A percentile compares a stretch with the other conserved stretches of the same genome.
These are phyloP conservation scores for Toxoplasma gondii DNA, from an alignment of 169 alveolate genomes.

Conservation along the genomic window DNA sequence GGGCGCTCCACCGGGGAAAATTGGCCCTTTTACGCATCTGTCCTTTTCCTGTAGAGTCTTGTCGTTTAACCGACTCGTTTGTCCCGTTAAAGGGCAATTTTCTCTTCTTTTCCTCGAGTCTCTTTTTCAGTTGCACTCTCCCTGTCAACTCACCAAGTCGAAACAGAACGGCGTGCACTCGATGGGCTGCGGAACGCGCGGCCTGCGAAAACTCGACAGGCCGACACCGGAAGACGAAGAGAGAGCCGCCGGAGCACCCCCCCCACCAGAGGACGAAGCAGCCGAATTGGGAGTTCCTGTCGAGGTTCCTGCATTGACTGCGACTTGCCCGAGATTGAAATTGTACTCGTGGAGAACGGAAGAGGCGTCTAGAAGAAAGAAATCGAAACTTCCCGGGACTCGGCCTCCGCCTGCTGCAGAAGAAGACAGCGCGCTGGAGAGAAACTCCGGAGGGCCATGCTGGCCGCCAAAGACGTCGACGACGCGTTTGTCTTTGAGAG, in stretches of 20 bases:
- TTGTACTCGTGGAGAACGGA: conserved; percentile 11
- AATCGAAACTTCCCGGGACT: neutral
- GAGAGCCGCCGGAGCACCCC: neutral
- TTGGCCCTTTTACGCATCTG: too few species aligned
- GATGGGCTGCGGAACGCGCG: neutral
- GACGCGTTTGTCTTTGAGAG: neutral
- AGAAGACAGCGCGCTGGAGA: neutral
- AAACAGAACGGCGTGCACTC: conserved; percentile 12
- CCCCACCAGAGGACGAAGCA: neutral
- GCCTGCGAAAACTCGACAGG: neutral
- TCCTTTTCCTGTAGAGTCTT: too few species aligned
- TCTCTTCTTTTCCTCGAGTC: too few species aligned
- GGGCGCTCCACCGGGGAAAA: too few species aligned
- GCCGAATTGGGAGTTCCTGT: neutral
- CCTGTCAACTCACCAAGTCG: neutral
- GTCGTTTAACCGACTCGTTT: too few species aligned
- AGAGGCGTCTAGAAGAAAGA: neutral
- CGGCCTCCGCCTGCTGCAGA: neutral
- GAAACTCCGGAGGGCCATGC: neutral
- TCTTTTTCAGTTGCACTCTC: neutral
- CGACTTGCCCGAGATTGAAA: neutral
- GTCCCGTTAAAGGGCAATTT: too few species aligned
- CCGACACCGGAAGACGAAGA: neutral
- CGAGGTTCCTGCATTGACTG: neutral
- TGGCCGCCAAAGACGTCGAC: neutral